These are phyloP conservation scores for Fusarium transvaalense DNA, from an alignment of 2,329 filamentous ascomycete genomes.

Conservation along the genomic window DNA sequence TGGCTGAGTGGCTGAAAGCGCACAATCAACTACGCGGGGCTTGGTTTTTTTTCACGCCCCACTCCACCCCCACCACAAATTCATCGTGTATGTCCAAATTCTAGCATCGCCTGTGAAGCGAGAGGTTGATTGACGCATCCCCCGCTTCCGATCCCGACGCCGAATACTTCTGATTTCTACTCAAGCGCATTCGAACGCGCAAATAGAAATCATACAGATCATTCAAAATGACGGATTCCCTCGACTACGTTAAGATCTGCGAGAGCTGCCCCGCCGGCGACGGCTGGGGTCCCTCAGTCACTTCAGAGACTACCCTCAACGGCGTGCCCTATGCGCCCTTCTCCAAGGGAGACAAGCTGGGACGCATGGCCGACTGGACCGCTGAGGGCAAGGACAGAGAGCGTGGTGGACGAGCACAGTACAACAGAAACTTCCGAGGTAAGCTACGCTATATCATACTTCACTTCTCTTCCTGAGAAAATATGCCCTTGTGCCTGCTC, in stretches of 20 bases:
- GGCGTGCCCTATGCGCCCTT: slow-evolving; percentile 98
- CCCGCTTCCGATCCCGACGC: slow-evolving; percentile 38
- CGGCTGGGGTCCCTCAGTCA: slow-evolving; percentile 88
- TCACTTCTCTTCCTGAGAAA: background rate
- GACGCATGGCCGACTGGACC: slow-evolving; percentile 99
- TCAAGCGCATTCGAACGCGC: slow-evolving; percentile 28
- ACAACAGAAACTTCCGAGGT: slow-evolving; percentile 95
- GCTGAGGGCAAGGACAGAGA: slow-evolving; percentile 87
- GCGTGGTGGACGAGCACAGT: slow-evolving; percentile 84
- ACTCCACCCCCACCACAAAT: slow-evolving; percentile 60
- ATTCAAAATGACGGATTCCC: slow-evolving; percentile 64
- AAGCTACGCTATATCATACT: slow-evolving; percentile 42
- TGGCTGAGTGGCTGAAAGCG: slow-evolving; percentile 46
- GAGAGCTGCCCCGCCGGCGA: slow-evolving; percentile 79
- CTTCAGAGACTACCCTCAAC: slow-evolving; percentile 88
- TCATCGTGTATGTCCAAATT: slow-evolving; percentile 54
- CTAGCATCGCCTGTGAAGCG: slow-evolving; percentile 46
- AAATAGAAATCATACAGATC: slow-evolving; percentile 25
- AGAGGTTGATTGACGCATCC: slow-evolving; percentile 43
- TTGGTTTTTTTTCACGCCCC: slow-evolving; percentile 50
- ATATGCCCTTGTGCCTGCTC: background rate
- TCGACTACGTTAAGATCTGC: slow-evolving; percentile 73
- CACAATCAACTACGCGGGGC: slow-evolving; percentile 48
- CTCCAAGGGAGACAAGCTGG: slow-evolving; percentile 98
- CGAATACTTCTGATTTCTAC: slow-evolving; percentile 23